Evolutionary conservation across 1,139 yeast genomes (phyloP).

Genomic region (Fermentozyma sake): DNA sequence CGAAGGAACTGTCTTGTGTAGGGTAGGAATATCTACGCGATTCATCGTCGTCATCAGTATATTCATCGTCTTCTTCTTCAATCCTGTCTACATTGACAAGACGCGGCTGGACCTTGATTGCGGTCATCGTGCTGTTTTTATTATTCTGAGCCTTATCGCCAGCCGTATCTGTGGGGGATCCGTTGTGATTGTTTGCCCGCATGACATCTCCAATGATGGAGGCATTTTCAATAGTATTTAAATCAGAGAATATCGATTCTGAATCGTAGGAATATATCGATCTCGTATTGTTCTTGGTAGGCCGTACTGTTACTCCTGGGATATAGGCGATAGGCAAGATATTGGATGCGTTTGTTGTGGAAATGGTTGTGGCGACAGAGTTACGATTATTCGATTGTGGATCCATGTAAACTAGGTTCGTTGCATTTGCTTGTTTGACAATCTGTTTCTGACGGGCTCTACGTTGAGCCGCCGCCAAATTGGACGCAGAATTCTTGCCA

Average conservation of each 20-base stretch:
- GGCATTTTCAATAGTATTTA: constrained; percentile 50
- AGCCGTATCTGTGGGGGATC: constrained; percentile 2
- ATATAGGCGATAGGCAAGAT: constrained; percentile 91
- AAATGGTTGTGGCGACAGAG: constrained; percentile 56
- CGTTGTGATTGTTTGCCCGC: constrained; percentile 22
- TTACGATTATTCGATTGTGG: constrained; percentile 28
- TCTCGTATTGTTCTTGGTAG: constrained; percentile 43
- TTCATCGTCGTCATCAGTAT: constrained; percentile 21
- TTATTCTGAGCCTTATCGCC: constrained; percentile 6
- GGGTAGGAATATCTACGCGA: too few species aligned
- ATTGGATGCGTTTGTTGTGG: constrained; percentile 75
- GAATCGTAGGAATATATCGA: constrained; percentile 46
- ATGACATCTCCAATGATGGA: constrained; percentile 50
- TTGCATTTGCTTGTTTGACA: constrained; percentile 11
- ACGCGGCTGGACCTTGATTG: constrained; percentile 66
- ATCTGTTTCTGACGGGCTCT: constrained; percentile 14
- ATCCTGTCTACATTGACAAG: constrained; percentile 55
- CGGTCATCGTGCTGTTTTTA: constrained; percentile 46
- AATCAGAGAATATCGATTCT: constrained; percentile 44
- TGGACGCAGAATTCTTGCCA: constrained; percentile 7
- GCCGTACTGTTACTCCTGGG: constrained; percentile 83
- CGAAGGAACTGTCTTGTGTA: too few species aligned
- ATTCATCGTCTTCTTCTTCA: constrained; percentile 48
- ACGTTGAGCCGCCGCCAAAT: constrained; percentile 10
- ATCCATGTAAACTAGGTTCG: constrained; percentile 18